These are phyloP conservation scores for Xylaria curta DNA, from an alignment of 495 filamentous ascomycete species.

Conservation along the genomic window DNA sequence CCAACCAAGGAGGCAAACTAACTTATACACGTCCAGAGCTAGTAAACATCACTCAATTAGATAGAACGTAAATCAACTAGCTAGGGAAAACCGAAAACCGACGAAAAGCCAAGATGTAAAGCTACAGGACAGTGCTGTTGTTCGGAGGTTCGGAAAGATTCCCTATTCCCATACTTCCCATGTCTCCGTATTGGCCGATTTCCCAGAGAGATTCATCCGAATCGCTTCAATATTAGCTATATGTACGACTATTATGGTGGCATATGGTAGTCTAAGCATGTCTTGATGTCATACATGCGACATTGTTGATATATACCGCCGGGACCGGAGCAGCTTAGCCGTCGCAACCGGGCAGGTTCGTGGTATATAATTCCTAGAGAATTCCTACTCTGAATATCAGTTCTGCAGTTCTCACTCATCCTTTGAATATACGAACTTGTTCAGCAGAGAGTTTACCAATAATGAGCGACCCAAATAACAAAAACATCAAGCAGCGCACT, in stretches of 20 bases:
- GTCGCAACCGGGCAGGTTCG: not conserved
- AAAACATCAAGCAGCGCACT: slow-evolving; percentile 60
- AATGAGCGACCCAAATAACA: slow-evolving; percentile 64
- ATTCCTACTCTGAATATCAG: not conserved
- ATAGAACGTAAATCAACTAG: too few relatives aligned
- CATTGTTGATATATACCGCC: not conserved
- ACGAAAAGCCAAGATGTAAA: too few relatives aligned
- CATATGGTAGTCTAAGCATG: not conserved
- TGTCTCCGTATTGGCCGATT: too few relatives aligned
- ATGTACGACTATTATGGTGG: not conserved
- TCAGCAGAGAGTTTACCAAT: not conserved
- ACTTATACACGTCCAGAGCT: too few relatives aligned
- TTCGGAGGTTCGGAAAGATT: too few relatives aligned
- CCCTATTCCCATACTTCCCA: too few relatives aligned
- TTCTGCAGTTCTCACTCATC: not conserved
- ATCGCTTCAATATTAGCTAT: not conserved
- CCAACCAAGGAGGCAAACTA: too few relatives aligned
- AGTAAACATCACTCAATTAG: too few relatives aligned
- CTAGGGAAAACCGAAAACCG: too few relatives aligned
- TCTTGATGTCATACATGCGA: slow-evolving; percentile 4
- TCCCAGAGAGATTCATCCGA: too few relatives aligned
- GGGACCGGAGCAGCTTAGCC: not conserved
- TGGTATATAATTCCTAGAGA: not conserved
- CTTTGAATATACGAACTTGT: not conserved
- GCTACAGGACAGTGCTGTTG: too few relatives aligned